phyloP scores from a whole-genome alignment of 768 basidiomycete genomes.

The Pleurotus eryngii region DNA sequence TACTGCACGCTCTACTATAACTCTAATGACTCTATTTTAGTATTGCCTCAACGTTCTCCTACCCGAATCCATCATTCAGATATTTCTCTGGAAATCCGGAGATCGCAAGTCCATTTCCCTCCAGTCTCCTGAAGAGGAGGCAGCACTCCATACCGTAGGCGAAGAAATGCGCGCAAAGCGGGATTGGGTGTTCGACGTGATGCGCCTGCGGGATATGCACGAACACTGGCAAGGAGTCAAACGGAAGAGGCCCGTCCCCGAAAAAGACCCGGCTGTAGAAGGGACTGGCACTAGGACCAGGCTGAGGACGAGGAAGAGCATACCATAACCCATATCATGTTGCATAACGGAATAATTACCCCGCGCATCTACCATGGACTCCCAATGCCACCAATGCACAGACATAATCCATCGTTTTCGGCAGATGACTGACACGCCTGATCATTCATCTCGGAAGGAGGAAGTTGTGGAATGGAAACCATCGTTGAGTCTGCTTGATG shows the following conservation, averaged over 20 bases:
- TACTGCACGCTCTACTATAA: neutral
- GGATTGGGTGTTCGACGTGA: constrained; percentile 70
- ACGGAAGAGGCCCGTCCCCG: neutral
- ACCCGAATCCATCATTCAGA: constrained; percentile 67
- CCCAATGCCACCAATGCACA: neutral
- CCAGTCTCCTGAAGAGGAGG: constrained; percentile 53
- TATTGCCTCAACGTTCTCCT: constrained; percentile 73
- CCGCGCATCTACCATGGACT: neutral
- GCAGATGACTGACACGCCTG: neutral
- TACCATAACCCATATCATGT: neutral
- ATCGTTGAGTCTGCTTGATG: constrained; percentile 5
- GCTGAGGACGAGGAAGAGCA: neutral
- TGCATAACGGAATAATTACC: neutral
- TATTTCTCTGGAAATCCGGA: constrained; percentile 71
- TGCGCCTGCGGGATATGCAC: constrained; percentile 36
- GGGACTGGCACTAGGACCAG: neutral
- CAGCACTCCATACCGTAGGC: constrained; percentile 47
- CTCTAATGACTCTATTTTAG: constrained; percentile 29
- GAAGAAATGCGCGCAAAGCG: constrained; percentile 44
- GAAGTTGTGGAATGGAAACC: neutral
- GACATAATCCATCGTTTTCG: neutral
- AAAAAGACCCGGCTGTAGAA: neutral
- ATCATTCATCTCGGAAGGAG: constrained; percentile 7
- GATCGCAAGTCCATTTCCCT: constrained; percentile 48
- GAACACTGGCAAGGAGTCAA: constrained; percentile 1